Percentiles rank a stretch among this genome's conserved stretches.
These are phyloP conservation scores for Mercurialis annua DNA, from an alignment of 345 rosid species.

Conservation along the genomic window DNA sequence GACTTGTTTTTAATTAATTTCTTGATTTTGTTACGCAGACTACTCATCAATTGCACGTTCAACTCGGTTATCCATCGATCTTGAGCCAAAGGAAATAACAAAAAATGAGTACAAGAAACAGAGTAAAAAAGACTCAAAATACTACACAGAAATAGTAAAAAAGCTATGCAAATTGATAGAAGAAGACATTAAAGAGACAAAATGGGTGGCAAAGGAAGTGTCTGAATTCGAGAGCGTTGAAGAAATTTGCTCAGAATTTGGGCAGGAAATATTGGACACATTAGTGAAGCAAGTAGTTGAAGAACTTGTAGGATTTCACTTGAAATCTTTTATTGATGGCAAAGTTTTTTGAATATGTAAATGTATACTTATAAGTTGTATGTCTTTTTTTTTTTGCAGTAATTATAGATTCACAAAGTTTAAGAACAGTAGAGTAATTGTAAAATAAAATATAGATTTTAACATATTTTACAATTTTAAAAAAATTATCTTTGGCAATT, in stretches of 20 bases:
- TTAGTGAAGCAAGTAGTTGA: conserved; percentile 26
- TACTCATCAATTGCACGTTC: not conserved
- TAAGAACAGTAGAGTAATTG: too few species aligned
- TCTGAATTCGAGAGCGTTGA: conserved; percentile 36
- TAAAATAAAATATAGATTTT: too few species aligned
- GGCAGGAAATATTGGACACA: conserved; percentile 45
- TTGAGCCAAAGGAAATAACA: not conserved
- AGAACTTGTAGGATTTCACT: conserved; percentile 41
- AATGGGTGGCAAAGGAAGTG: conserved; percentile 36
- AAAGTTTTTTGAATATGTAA: not conserved
- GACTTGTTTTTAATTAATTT: too few species aligned
- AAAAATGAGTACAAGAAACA: not conserved
- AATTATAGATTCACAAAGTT: too few species aligned
- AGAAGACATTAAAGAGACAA: conserved; percentile 40
- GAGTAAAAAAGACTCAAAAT: conserved; percentile 22
- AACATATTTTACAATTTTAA: too few species aligned
- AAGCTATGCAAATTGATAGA: conserved; percentile 43
- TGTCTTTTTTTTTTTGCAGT: too few species aligned
- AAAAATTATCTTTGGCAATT: too few species aligned
- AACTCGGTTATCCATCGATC: not conserved
- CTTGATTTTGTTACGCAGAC: not conserved
- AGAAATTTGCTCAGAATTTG: conserved; percentile 48
- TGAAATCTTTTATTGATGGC: conserved; percentile 9
- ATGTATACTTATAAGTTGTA: not conserved
- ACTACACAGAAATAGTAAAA: conserved; percentile 33